Base-by-base conservation (phyloP, 305 asterid genomes). In the Rubia balearica region DNA sequence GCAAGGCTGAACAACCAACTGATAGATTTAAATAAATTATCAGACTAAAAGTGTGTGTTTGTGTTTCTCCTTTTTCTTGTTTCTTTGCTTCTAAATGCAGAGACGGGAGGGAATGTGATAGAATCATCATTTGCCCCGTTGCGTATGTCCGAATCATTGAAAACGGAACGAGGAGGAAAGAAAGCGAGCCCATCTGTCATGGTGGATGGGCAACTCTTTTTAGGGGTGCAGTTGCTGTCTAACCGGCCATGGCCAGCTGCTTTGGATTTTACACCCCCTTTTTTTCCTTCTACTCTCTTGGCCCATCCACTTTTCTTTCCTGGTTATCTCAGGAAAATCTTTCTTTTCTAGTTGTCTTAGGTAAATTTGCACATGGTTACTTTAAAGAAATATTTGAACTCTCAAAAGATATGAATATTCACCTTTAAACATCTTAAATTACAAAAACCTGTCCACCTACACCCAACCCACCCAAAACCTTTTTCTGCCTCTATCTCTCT, bases 1-100 rank as follows among this genome's bases (percentile, higher is more conserved):
- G 45, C 11, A 61, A 69, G 74, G 61, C 67, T 40, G 19, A 27
- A 49, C 70, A 24, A 19, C 57, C 21, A 42, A 14, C 62, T 46
- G 59, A 19, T 22, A 56, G 57, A 41, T 42, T 69, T 69, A 19
- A 12, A 49, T 69, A 10, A 43, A 16, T 27, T 22, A 9, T n/a
- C 33, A 46, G 17, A 49, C 7, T 38, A 40, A 19, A 41, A 46
- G 61, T 46, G 24, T 40, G 67, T 14, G 57, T 71, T 57, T 27
- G 30, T 27, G 30, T 27, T 27, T 24, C 40, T 40, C 73, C 53
- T 51, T 19, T 11, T 10, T 12, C 56, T 21, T 17, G 8, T 22
- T 36, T 3, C 19, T 17, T 19, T 5, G 51, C 19, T 45, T 51
- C 3, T 17, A 8, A 22, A 11, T 71, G 68, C 8, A 42, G 33